Base-by-base conservation (phyloP, 2,329 filamentous ascomycete species). In the Falciphora oryzae region DNA sequence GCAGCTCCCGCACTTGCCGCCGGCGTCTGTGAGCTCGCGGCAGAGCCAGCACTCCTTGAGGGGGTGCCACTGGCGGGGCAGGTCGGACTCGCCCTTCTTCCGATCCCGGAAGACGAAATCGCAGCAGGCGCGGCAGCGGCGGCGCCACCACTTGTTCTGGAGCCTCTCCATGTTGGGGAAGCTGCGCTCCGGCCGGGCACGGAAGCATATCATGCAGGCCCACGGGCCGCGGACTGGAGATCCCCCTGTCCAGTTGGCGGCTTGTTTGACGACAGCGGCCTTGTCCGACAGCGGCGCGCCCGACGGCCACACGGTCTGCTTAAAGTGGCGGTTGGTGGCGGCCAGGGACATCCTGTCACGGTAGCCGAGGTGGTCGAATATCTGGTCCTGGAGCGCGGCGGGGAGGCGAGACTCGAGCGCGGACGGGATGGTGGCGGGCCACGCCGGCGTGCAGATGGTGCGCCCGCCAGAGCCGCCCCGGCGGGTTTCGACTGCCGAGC, bases 61-160 rank as follows among this genome's bases (percentile, higher is more conserved):
- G 27, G 14, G 29, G 7, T 14, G 61, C 11, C 44, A 31, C 50
- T 16, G 28, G n/a, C 28, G 44, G 1, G 57, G 18, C 50, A n/a
- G 18, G n/a, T 28, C 61, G 11, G 18, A 13, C 50, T 28, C 22
- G 18, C n/a, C 28, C 14, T 56, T 18, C 28, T 38, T 14, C 14
- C 6, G 14, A 7, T 16, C 11, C 29, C 35, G 29, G 32, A 2
- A 11, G 29, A 63, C 16, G 18, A 29, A 16, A 5, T 4, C 14
- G 50, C 18, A 27, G 53, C 62, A 63, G 32, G 62, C 22, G 29
- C 16, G 57, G 62, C 62, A 63, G 62, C 62, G 62, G 22, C 56
- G 50, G 16, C 3, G 14, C n/a, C 56, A 32, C 53, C 38, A 28
- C 28, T 31, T 44, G 27, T 11, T 14, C 29, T 27, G 3, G 25